Percentiles rank a stretch among this genome's conserved stretches.
These are phyloP conservation scores for Monosporascus sp. DNA, from an alignment of 2,329 filamentous ascomycete genomes.

Conservation along the genomic window DNA sequence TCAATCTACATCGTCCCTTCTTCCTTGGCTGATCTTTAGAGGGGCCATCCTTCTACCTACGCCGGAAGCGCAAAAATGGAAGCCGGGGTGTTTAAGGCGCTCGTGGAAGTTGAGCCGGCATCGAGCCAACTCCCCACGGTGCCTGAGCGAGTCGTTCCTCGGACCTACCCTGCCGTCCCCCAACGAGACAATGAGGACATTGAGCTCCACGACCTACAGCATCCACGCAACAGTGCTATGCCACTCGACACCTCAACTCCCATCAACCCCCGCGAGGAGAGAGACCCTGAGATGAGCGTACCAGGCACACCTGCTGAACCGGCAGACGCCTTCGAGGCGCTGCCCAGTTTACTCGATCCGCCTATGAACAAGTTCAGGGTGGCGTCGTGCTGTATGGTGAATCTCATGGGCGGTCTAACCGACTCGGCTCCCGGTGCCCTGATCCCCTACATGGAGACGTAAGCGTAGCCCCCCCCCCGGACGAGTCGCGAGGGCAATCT, in stretches of 20 bases:
- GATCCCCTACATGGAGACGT: conserved; percentile 73
- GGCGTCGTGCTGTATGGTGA: conserved; percentile 57
- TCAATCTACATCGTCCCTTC: neutral
- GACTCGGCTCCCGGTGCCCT: conserved; percentile 73
- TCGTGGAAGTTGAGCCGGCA: neutral
- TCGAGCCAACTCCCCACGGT: conserved; percentile 22
- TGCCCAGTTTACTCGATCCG: conserved; percentile 45
- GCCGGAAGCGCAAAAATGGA: neutral
- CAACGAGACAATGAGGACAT: conserved; percentile 19
- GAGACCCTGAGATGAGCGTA: conserved; percentile 19
- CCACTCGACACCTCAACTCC: conserved; percentile 2
- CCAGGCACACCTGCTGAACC: conserved; percentile 14
- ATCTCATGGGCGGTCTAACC: conserved; percentile 64
- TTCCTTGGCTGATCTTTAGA: neutral
- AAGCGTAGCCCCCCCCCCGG: conserved; percentile 10
- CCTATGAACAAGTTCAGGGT: conserved; percentile 68
- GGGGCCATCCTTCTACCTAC: neutral
- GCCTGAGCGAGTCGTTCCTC: conserved; percentile 29
- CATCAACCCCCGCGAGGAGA: conserved; percentile 16
- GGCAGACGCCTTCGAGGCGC: conserved; percentile 13
- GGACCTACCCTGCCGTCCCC: conserved; percentile 34
- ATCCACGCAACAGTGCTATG: conserved; percentile 2
- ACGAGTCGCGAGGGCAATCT: neutral
- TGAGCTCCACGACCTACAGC: conserved; percentile 11
- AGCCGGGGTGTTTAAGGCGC: neutral